These are phyloP conservation scores for Conoideocrella luteorostrata DNA, from an alignment of 2,329 filamentous ascomycete genomes.

Conservation along the genomic window DNA sequence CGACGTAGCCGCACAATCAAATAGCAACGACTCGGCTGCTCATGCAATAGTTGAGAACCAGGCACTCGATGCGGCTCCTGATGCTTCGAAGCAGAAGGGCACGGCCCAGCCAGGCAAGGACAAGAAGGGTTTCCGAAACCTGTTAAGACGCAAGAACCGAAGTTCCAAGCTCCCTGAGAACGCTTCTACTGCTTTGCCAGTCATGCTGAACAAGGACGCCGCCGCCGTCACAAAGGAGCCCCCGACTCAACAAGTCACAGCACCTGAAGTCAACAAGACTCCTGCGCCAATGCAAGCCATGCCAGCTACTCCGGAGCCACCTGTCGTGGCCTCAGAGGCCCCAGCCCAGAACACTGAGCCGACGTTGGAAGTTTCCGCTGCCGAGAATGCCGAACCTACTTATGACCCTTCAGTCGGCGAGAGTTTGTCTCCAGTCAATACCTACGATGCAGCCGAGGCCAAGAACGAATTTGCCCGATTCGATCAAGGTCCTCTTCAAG, in stretches of 20 bases:
- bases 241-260: background rate
- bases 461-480: slow-evolving; percentile 60
- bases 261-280: background rate
- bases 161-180: slow-evolving; percentile 50
- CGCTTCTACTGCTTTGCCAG: slow-evolving; percentile 44
- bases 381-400: slow-evolving; percentile 13
- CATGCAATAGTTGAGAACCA: background rate
- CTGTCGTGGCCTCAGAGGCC: background rate
- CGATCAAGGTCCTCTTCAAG: slow-evolving; percentile 79
- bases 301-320: background rate
- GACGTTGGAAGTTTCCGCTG: background rate
- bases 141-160: slow-evolving; percentile 60
- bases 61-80: background rate
- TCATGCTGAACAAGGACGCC: slow-evolving; percentile 39
- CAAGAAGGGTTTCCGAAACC: slow-evolving; percentile 51
- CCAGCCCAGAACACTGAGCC: background rate
- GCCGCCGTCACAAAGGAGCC: slow-evolving; percentile 17
- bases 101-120: slow-evolving; percentile 34
- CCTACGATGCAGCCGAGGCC: slow-evolving; percentile 51
- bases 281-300: background rate
- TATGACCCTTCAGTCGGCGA: slow-evolving; percentile 20
- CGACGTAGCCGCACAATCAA: slow-evolving; percentile 17
- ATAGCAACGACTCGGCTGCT: slow-evolving; percentile 6
- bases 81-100: slow-evolving; percentile 46
- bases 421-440: slow-evolving; percentile 53